A percentile compares a stretch with the other conserved stretches of the same genome.
phyloP scores from a whole-genome alignment of 2,329 filamentous ascomycete genomes.

The Aspergillus sp. region DNA sequence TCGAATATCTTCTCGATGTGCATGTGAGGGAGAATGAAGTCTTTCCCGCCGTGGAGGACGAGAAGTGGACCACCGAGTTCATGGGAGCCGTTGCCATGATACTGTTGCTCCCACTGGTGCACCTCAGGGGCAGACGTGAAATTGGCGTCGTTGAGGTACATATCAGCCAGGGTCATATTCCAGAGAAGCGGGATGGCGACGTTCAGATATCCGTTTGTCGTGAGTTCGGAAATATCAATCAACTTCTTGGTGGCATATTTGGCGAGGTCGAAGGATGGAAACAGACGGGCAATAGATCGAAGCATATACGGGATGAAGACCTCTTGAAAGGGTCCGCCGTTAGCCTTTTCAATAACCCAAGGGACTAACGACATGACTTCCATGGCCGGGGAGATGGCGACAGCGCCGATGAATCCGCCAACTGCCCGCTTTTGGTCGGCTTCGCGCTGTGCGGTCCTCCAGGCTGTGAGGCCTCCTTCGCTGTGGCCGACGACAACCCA shows the following conservation, averaged over 20 bases:
- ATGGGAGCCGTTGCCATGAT: not conserved
- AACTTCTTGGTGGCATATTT: not conserved
- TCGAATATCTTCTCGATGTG: not conserved
- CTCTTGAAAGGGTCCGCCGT: not conserved
- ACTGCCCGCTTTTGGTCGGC: slow-evolving; percentile 9
- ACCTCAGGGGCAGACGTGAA: not conserved
- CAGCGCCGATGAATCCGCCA: slow-evolving; percentile 9
- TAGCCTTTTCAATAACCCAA: not conserved
- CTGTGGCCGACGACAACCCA: slow-evolving; percentile 10
- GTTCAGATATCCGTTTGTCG: not conserved
- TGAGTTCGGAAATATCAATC: not conserved
- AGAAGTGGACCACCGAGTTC: not conserved
- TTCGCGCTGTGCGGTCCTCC: not conserved
- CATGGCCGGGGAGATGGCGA: not conserved
- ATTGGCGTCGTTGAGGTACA: not conserved
- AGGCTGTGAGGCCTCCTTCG: slow-evolving; percentile 2
- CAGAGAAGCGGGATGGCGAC: not conserved
- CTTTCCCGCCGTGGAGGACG: not conserved
- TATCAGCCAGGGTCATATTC: not conserved
- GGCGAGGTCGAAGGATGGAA: not conserved
- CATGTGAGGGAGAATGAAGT: not conserved
- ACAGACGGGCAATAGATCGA: not conserved
- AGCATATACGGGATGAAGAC: not conserved
- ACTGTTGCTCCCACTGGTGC: not conserved
- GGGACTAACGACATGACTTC: not conserved